Percentiles rank a stretch among this genome's conserved stretches.
phyloP scores from a whole-genome alignment of 2,329 filamentous ascomycete species.

The Curvularia sp. region DNA sequence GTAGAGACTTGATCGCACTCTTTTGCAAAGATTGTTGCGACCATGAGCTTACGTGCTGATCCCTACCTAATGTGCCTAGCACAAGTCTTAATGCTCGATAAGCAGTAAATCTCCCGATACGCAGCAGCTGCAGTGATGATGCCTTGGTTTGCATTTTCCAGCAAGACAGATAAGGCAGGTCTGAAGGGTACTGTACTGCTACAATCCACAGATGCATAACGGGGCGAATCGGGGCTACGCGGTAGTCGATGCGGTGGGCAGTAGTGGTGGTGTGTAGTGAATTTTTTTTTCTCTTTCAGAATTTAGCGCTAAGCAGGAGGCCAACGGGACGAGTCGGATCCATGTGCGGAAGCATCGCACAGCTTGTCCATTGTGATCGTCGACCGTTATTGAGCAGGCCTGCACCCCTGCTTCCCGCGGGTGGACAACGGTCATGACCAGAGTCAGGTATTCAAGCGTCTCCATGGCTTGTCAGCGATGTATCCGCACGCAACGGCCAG shows the following conservation, averaged over 20 bases:
- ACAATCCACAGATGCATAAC: conserved; percentile 15
- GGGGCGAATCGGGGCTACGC: conserved; percentile 22
- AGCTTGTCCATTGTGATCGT: conserved; percentile 42
- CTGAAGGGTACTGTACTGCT: conserved; percentile 4
- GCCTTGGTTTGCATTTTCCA: background rate
- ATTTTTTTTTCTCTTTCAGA: conserved; percentile 21
- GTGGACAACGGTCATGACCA: conserved; percentile 27
- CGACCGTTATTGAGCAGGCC: conserved; percentile 36
- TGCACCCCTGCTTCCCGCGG: conserved; percentile 43
- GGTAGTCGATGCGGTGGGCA: conserved; percentile 18
- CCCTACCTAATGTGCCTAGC: conserved; percentile 34
- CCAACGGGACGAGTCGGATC: conserved; percentile 44
- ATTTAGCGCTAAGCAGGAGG: conserved; percentile 25
- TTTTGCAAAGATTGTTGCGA: conserved; percentile 31
- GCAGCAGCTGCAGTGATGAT: background rate
- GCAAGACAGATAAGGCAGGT: background rate
- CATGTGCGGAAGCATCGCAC: conserved; percentile 39
- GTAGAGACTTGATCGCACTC: conserved; percentile 17
- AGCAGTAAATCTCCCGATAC: conserved; percentile 10
- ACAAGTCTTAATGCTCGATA: conserved; percentile 15
- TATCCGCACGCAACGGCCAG: conserved; percentile 17
- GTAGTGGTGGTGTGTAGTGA: background rate
- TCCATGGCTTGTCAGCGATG: conserved; percentile 2
- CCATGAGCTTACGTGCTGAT: conserved; percentile 34
- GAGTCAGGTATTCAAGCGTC: conserved; percentile 13